Evolutionary conservation across 106 monocot species (phyloP), one percentile per base, ranked within the genome.

Genomic region (Alisma plantagoaquatica): DNA sequence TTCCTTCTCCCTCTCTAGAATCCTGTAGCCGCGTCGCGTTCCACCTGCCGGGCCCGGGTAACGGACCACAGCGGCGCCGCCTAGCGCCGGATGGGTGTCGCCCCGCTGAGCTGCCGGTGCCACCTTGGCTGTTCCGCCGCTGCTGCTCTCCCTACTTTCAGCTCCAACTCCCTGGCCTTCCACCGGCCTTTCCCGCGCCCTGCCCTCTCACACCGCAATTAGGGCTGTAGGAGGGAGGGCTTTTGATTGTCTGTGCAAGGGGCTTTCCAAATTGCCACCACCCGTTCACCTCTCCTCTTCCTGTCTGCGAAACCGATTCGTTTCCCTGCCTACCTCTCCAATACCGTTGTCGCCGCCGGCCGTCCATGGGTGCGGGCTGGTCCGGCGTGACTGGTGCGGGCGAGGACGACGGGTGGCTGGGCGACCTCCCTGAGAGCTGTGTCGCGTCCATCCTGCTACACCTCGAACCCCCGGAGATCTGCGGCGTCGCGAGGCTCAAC

Each of bases 381-480:
- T 14, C 9, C 14, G 35, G 35, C 35, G 5, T 38, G 35, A 38
- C 14, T 6, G 45, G 45, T 10, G 45, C 11, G 10, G 25, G 23
- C 25, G 7, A 9, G 1, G n/a, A 16, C 8, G 0, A 11, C 15
- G 17, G 2, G 23, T 65, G 73, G 45, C 47, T 92, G 19, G 92
- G 73, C 27, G 86, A 82, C 54, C 27, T 92, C 38, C 86, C 92
- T 54, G 92, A 92, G 70, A 55, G 75, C 32, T 92, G 92, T 65
- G 65, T 92, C 31, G 86, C 92, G 51, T 67, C 70, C 59, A 71
- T 92, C 54, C 51, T 92, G 48, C 59, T 71, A 41, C 73, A 72
- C 43, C 79, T 92, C 10, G 78, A 82, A n/a, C 79, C 92, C 46
- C 72, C 57, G 51, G 82, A 82, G 71, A 92, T 92, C 46, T 86